Percentiles rank a stretch among this genome's conserved stretches.
phyloP scores from a whole-genome alignment of 2,329 filamentous ascomycete species.

The Fusarium sp. region DNA sequence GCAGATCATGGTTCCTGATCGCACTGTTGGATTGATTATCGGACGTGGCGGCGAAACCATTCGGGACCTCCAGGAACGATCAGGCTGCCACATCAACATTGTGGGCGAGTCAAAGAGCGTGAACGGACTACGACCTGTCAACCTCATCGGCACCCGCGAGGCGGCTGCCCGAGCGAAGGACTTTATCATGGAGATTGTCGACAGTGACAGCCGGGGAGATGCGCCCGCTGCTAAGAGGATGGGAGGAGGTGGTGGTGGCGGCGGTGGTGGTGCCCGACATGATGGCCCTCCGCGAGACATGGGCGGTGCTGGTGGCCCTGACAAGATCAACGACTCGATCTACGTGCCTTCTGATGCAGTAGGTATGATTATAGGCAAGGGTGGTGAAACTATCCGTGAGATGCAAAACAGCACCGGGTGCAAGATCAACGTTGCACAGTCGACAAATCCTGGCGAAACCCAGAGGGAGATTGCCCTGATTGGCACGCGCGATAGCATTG shows the following conservation, averaged over 20 bases:
- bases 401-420: conserved; percentile 90
- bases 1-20: conserved; percentile 95
- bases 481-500: conserved; percentile 81
- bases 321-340: conserved; percentile 85
- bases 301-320: conserved; percentile 58
- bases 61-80: conserved; percentile 89
- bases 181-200: conserved; percentile 92
- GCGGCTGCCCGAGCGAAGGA: conserved; percentile 85
- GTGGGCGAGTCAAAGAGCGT: conserved; percentile 93
- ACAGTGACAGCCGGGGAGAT: conserved; percentile 81
- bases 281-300: conserved; percentile 50
- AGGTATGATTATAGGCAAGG: conserved; percentile 96
- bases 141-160: conserved; percentile 83
- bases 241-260: conserved; percentile 37
- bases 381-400: conserved; percentile 92
- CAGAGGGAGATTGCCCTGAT: conserved; percentile 90
- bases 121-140: conserved; percentile 89
- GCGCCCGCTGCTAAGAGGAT: conserved; percentile 47
- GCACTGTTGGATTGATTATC: conserved; percentile 92
- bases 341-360: conserved; percentile 91
- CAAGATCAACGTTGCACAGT: conserved; percentile 93
- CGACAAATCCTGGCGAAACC: conserved; percentile 79
- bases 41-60: conserved; percentile 95
- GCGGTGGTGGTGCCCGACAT: conserved; percentile 43
- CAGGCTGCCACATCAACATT: conserved; percentile 96